Base-by-base conservation (phyloP, 306 rosid genomes). In the Trichosanthes truncata region DNA sequence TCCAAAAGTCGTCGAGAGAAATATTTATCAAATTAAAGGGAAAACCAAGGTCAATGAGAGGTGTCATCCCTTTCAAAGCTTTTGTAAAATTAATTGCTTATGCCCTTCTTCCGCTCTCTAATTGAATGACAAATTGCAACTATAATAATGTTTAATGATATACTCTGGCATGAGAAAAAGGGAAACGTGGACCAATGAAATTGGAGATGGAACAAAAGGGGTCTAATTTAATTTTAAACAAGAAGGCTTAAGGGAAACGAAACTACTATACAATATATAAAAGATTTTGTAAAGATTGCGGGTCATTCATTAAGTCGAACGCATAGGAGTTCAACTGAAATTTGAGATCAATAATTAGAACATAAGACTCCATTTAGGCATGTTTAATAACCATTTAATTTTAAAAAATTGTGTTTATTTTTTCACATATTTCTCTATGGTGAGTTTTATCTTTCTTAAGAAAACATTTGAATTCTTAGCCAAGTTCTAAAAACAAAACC, bases 41-140 rank as follows among this genome's bases (percentile, higher is more conserved):
- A 84, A 89, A 89, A 84, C 88, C 75, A 80, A 84, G 97, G 93
- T 95, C 98, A 94, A 92, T 92, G 88, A 6, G 56, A 38, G 18
- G 7, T 20, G 14, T 40, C 35, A 86, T 84, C 80, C 71, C 83
- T 87, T 86, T 87, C 86, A 68, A 81, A 78, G 82, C 73, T 80
- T 80, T 66, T 20, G 7, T 57, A 65, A 66, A 20, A 79, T 78
- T 38, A 80, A 84, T 81, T 81, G 76, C 72, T 76, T 65, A 82
- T 52, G 7, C 66, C 15, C 33, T 61, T 29, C 9, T 0, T 35
- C 25, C 15, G 20, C 73, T 7, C 48, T 65, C 73, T 65, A 65
- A 35, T 35, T 36, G 1, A 66, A 36, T 68, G 35, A 38, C 75
- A 71, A 25, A 45, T 71, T 45, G 31, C 75, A 10, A 41, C 7